Evolutionary conservation across 768 basidiomycete species (phyloP).

Genomic region (Termitomyces sp.): DNA sequence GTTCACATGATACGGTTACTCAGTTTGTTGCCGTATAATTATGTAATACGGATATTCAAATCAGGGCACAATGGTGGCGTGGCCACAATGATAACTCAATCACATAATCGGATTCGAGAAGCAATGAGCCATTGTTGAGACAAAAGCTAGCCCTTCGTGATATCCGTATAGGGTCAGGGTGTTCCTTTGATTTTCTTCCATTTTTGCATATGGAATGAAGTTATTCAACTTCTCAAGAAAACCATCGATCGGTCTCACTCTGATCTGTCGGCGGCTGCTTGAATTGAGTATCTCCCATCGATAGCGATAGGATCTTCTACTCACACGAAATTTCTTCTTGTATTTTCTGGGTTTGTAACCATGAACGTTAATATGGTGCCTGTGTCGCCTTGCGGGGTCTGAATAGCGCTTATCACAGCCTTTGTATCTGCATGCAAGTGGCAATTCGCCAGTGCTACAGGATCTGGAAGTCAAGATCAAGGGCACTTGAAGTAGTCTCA

Average conservation of each 20-base stretch:
- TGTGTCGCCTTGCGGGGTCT: slow-evolving; percentile 62
- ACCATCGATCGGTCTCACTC: background rate
- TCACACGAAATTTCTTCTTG: slow-evolving; percentile 39
- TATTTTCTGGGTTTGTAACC: slow-evolving; percentile 43
- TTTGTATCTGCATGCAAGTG: slow-evolving; percentile 47
- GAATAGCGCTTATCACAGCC: slow-evolving; percentile 53
- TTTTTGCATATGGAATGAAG: background rate
- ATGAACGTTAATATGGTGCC: slow-evolving; percentile 54
- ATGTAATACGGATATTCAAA: background rate
- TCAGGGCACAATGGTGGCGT: background rate
- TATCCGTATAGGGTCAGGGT: background rate
- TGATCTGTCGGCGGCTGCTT: background rate
- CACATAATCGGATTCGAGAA: background rate
- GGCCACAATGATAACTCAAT: background rate
- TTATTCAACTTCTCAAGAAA: background rate
- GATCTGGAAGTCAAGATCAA: background rate
- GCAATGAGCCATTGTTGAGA: background rate
- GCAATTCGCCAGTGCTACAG: slow-evolving; percentile 54
- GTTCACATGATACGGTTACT: background rate
- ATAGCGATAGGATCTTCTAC: background rate
- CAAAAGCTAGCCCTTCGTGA: background rate
- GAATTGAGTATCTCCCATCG: background rate
- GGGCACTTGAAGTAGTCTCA: background rate
- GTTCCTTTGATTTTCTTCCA: too few relatives aligned
- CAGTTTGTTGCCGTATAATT: background rate